Percentiles rank a stretch among this genome's conserved stretches.
Conservation (phyloP, 805 yeast species). For the Ogataea glucozyma region DNA sequence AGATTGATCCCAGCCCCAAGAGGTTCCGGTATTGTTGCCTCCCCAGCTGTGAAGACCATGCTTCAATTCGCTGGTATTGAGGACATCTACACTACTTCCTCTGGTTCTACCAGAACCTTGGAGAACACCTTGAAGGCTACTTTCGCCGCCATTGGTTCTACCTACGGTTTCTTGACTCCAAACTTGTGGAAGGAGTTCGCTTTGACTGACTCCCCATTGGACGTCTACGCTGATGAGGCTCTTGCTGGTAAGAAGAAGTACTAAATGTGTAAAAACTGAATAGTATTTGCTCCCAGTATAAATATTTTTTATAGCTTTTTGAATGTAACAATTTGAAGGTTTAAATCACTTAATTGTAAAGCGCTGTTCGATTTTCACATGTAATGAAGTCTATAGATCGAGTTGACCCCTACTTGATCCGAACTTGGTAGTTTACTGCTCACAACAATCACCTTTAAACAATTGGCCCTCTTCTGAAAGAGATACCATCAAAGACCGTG, state of each 20-base stretch:
- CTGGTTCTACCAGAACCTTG: constrained; percentile 99
- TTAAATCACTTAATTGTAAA: no score
- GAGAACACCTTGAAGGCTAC: constrained; percentile 99
- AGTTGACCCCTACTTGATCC: no score
- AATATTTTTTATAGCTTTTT: not conserved
- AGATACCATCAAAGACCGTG: no score
- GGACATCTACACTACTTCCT: constrained; percentile 98
- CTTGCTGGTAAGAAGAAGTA: constrained; percentile 72
- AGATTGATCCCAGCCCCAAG: constrained; percentile 99
- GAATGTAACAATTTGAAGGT: not conserved
- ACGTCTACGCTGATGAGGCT: constrained; percentile 87
- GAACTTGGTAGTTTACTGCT: no score
- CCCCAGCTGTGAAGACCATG: constrained; percentile 99
- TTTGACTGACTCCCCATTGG: constrained; percentile 90
- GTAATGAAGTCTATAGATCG: no score
- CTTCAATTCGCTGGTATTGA: constrained; percentile 99
- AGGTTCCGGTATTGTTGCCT: constrained; percentile 99
- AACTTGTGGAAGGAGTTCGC: constrained; percentile 93
- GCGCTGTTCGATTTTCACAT: no score
- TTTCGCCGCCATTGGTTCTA: constrained; percentile 99
- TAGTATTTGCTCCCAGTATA: no score
- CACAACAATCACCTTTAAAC: no score
- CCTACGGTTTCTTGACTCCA: constrained; percentile 99
- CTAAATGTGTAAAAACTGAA: constrained; percentile 48
- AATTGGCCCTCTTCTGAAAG: no score